phyloP scores from a whole-genome alignment of 495 filamentous ascomycete genomes.

The Aspergillus affinis region DNA sequence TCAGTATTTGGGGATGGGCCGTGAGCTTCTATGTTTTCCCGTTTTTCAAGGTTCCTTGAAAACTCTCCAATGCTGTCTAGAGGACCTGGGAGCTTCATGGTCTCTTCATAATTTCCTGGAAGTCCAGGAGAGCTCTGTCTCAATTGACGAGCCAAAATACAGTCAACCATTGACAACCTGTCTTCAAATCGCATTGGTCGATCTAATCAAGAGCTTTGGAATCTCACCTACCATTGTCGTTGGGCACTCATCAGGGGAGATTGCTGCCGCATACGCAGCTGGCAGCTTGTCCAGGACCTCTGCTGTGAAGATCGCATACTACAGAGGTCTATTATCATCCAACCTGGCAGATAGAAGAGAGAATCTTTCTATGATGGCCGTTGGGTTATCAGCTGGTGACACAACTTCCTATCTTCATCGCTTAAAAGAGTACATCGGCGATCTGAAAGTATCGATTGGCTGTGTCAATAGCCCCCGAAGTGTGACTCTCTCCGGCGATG shows the following conservation, averaged over 20 bases:
- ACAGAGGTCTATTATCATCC: background rate
- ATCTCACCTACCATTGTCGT: slow-evolving; percentile 31
- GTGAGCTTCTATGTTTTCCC: slow-evolving; percentile 21
- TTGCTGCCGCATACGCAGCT: slow-evolving; percentile 31
- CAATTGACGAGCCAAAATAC: slow-evolving; percentile 2
- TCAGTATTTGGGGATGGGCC: slow-evolving; percentile 37
- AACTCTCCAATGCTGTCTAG: slow-evolving; percentile 12
- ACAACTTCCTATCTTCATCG: background rate
- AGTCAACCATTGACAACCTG: slow-evolving; percentile 43
- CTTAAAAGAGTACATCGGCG: background rate
- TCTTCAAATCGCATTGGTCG: slow-evolving; percentile 44
- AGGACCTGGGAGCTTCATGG: background rate
- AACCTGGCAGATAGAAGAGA: slow-evolving; percentile 1
- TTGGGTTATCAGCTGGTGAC: slow-evolving; percentile 7
- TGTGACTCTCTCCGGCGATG: slow-evolving; percentile 32
- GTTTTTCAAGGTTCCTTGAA: slow-evolving; percentile 22
- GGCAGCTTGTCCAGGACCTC: slow-evolving; percentile 1
- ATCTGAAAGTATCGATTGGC: slow-evolving; percentile 20
- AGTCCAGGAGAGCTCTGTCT: background rate
- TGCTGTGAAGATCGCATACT: slow-evolving; percentile 12
- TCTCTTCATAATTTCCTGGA: background rate
- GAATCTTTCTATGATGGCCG: slow-evolving; percentile 13
- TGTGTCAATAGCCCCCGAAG: slow-evolving; percentile 34
- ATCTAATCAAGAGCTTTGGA: slow-evolving; percentile 34
- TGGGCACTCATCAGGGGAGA: slow-evolving; percentile 47